phyloP scores from a whole-genome alignment of 2,329 filamentous ascomycete species.

The Coleophoma crateriformis region DNA sequence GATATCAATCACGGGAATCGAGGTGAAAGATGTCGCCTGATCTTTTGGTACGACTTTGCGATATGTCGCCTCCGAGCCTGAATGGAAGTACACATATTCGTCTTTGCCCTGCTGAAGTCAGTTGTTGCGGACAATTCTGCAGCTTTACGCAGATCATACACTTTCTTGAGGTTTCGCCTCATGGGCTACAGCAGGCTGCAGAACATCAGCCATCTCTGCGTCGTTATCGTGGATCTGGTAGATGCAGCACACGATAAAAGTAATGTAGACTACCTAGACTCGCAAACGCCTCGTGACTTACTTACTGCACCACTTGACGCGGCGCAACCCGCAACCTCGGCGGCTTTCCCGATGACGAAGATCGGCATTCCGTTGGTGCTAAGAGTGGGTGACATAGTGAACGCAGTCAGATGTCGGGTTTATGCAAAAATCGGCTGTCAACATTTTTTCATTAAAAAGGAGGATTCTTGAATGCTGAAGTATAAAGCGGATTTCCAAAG shows the following conservation, averaged over 20 bases:
- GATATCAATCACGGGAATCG: constrained; percentile 28
- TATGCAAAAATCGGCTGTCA: too few relatives aligned
- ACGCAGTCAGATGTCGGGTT: too few relatives aligned
- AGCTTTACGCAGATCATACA: background rate
- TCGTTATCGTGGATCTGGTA: too few relatives aligned
- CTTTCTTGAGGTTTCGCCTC: background rate
- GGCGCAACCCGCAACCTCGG: too few relatives aligned
- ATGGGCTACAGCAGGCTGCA: background rate
- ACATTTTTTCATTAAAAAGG: too few relatives aligned
- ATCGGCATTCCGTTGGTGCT: too few relatives aligned
- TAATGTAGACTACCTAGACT: background rate
- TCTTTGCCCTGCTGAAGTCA: constrained; percentile 1
- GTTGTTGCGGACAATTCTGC: too few relatives aligned
- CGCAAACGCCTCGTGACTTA: background rate
- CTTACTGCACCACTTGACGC: too few relatives aligned
- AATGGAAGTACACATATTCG: constrained; percentile 27
- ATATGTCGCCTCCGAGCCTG: constrained; percentile 25
- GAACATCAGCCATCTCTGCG: background rate
- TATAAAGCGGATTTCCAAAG: too few relatives aligned
- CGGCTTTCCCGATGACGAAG: too few relatives aligned
- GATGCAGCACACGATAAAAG: background rate
- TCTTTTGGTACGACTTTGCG: constrained; percentile 15
- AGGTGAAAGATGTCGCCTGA: constrained; percentile 20
- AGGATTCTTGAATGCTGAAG: too few relatives aligned
- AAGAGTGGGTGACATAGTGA: too few relatives aligned